Conservation (phyloP, 2,329 filamentous ascomycete genomes). For the Fusarium falciforme region DNA sequence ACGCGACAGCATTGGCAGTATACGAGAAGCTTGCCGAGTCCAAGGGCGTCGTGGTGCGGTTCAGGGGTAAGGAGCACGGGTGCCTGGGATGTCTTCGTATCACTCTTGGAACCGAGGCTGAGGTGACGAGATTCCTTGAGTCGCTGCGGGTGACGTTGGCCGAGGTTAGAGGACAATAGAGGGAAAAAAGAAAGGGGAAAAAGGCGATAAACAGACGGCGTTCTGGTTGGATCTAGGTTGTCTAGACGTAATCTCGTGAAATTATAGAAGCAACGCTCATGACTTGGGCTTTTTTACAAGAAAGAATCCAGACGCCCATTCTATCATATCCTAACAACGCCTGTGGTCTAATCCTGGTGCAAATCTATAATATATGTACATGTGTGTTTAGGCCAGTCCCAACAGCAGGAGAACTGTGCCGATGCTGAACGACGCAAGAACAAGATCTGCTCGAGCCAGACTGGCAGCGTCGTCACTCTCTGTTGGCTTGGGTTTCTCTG, state of each 20-base stretch:
- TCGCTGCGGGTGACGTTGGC: slow-evolving; percentile 68
- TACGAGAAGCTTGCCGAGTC: slow-evolving; percentile 89
- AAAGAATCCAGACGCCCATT: slow-evolving; percentile 18
- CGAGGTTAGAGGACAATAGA: slow-evolving; percentile 53
- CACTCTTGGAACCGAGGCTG: slow-evolving; percentile 89
- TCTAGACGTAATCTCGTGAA: slow-evolving; percentile 42
- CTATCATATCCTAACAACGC: slow-evolving; percentile 25
- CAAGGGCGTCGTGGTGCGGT: slow-evolving; percentile 90
- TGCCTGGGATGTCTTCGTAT: slow-evolving; percentile 91
- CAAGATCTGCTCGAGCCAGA: slow-evolving; percentile 22
- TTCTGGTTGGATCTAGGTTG: slow-evolving; percentile 35
- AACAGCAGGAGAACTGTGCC: slow-evolving; percentile 33
- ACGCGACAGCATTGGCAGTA: slow-evolving; percentile 78
- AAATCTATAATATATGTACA: slow-evolving; percentile 28
- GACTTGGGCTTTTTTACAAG: slow-evolving; percentile 25
- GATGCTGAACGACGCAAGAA: slow-evolving; percentile 37
- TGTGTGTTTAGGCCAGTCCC: slow-evolving; percentile 29
- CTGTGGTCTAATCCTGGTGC: slow-evolving; percentile 27
- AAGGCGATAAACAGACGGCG: slow-evolving; percentile 28
- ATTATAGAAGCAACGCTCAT: slow-evolving; percentile 40
- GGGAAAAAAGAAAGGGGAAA: neutral
- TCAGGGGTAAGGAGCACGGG: slow-evolving; percentile 91
- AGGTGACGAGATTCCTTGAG: slow-evolving; percentile 82
- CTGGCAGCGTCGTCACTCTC: slow-evolving; percentile 36
- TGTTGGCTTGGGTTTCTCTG: slow-evolving; percentile 21